Percentiles rank a stretch among this genome's conserved stretches.
Conservation (phyloP, 2,329 filamentous ascomycete genomes). For the Colletotrichum siamense region DNA sequence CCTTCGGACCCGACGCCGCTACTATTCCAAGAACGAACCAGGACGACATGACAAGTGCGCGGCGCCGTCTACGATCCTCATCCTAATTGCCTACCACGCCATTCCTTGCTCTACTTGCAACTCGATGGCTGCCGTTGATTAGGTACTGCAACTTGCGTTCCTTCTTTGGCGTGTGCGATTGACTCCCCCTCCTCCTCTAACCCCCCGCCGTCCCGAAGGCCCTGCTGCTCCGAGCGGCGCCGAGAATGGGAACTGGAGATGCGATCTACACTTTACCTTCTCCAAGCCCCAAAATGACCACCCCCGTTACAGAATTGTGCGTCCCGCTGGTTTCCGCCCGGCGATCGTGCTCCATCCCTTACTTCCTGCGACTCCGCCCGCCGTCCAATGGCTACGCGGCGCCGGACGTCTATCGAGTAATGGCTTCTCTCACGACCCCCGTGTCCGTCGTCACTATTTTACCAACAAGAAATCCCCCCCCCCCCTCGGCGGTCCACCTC, state of each 20-base stretch:
- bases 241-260: not conserved
- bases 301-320: conserved; percentile 1
- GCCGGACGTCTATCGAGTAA: not conserved
- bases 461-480: not conserved
- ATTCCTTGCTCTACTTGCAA: not conserved
- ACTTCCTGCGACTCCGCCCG: not conserved
- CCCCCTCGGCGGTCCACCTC: not conserved
- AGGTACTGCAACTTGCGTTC: not conserved
- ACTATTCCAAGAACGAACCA: conserved; percentile 8
- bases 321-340: conserved; percentile 19
- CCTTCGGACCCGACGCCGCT: conserved; percentile 8
- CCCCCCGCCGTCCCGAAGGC: not conserved
- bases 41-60: conserved; percentile 6
- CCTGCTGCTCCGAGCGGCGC: not conserved
- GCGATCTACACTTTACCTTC: not conserved
- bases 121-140: not conserved
- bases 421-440: not conserved
- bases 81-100: not conserved
- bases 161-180: not conserved
- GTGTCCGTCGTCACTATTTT: not conserved
- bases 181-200: not conserved
- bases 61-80: not conserved
- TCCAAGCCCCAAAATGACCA: not conserved
- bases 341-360: conserved; percentile 3
- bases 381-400: not conserved